Evolutionary conservation across 495 filamentous ascomycete genomes (phyloP).

Genomic region (Talaromyces liani): DNA sequence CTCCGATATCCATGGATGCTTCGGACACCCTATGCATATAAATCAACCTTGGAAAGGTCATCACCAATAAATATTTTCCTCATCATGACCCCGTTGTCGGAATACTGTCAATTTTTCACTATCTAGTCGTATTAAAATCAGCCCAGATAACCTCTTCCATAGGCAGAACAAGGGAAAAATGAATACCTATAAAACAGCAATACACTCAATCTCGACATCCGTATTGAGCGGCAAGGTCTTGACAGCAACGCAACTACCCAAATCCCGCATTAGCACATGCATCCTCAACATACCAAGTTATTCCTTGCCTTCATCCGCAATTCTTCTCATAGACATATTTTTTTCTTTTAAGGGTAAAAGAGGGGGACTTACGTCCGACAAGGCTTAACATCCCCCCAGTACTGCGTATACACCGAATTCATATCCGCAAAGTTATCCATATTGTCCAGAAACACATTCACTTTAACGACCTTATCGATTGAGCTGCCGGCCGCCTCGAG

Average conservation of each 20-base stretch:
- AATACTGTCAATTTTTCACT: no score
- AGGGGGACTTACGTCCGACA: conserved; percentile 47
- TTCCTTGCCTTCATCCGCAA: background rate
- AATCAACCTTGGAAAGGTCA: no score
- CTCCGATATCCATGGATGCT: no score
- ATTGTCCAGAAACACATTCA: conserved; percentile 59
- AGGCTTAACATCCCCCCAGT: conserved; percentile 53
- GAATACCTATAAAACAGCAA: conserved; percentile 38
- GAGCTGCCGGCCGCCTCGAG: conserved; percentile 56
- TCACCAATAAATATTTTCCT: no score
- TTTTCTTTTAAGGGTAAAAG: no score
- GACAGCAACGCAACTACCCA: conserved; percentile 52
- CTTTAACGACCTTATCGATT: conserved; percentile 60
- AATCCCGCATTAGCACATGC: background rate
- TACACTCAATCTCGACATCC: conserved; percentile 69
- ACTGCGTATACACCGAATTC: conserved; percentile 52
- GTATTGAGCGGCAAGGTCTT: conserved; percentile 56
- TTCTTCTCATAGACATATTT: no score
- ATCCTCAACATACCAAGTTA: no score
- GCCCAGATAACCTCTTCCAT: no score
- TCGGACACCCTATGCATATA: no score
- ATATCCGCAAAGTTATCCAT: conserved; percentile 66
- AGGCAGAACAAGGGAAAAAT: background rate
- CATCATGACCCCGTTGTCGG: no score
- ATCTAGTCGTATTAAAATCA: no score